phyloP scores from a whole-genome alignment of 2,329 filamentous ascomycete species.

The Xylariaceae sp. region DNA sequence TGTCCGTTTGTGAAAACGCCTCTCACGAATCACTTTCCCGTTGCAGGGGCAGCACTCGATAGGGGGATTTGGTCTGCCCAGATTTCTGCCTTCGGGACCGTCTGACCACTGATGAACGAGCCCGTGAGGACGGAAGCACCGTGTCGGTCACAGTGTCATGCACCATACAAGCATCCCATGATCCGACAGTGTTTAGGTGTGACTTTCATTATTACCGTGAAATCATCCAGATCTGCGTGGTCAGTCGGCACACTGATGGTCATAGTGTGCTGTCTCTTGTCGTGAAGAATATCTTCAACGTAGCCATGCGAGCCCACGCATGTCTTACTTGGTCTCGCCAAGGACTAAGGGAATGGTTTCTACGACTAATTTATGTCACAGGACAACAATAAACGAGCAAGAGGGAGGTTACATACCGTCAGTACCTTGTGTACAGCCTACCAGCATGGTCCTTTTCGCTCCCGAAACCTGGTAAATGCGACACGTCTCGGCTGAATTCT shows the following conservation, averaged over 20 bases:
- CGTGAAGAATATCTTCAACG: too few species aligned
- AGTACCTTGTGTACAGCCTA: neutral
- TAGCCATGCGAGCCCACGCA: too few species aligned
- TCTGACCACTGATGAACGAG: slow-evolving; percentile 12
- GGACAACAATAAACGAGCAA: too few species aligned
- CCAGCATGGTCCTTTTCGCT: slow-evolving; percentile 9
- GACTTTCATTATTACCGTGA: slow-evolving; percentile 15
- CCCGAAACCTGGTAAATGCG: slow-evolving; percentile 22
- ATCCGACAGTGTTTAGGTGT: slow-evolving; percentile 9
- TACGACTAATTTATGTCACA: too few species aligned
- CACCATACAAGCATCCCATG: slow-evolving; percentile 17
- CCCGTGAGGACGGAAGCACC: slow-evolving; percentile 27
- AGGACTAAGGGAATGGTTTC: too few species aligned
- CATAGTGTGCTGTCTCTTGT: too few species aligned
- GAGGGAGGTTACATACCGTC: too few species aligned
- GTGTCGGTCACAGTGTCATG: slow-evolving; percentile 23
- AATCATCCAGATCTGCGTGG: slow-evolving; percentile 23
- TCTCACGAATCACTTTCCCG: slow-evolving; percentile 24
- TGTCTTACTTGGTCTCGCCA: too few species aligned
- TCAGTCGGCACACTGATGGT: slow-evolving; percentile 17
- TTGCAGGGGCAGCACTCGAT: slow-evolving; percentile 23
- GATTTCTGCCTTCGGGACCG: slow-evolving; percentile 18
- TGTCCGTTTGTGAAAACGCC: too few species aligned
- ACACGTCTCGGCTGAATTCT: slow-evolving; percentile 26
- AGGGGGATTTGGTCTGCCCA: slow-evolving; percentile 23